Base-by-base conservation (phyloP, 225 moss, liverwort and hornwort species). In the Physcomitrium patens region DNA sequence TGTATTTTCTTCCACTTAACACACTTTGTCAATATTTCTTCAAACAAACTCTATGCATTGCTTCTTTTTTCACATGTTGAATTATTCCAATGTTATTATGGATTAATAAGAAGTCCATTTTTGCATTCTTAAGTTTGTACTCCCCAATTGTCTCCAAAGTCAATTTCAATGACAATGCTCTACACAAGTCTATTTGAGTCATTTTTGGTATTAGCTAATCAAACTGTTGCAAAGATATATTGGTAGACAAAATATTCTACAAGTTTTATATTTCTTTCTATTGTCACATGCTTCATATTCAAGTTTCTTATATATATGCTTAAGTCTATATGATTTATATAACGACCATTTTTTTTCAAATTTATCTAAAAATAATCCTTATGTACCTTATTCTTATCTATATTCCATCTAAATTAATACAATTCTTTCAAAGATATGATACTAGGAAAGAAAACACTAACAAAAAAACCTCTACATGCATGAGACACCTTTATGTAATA, bases 61-160 rank as follows among this genome's bases (percentile, higher is more conserved):
- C n/a, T n/a, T n/a, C n/a, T n/a, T n/a, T n/a, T n/a, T n/a, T n/a
- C n/a, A n/a, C n/a, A n/a, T n/a, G n/a, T n/a, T n/a, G n/a, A n/a
- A n/a, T n/a, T n/a, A n/a, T n/a, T n/a, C n/a, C n/a, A n/a, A n/a
- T n/a, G n/a, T n/a, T n/a, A n/a, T n/a, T n/a, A n/a, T n/a, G n/a
- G n/a, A n/a, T n/a, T n/a, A n/a, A n/a, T n/a, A 67, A 66, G 37
- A 5, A 17, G 18, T 75, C 75, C n/a, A 65, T 19, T 18, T 75
- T 65, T 23, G 24, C 59, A 52, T 18, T 10, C 26, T 75, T 65
- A 18, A 65, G 54, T 24, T 75, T 65, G 28, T 75, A 65, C 19
- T 75, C 75, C 57, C 55, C 75, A 6, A 75, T 75, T 75, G 75
- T 75, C 7, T 75, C 75, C 17, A 75, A 31, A 9, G 75, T 75